phyloP scores from a whole-genome alignment of 805 yeast genomes.

The Tetrapisispora pingtungensis region DNA sequence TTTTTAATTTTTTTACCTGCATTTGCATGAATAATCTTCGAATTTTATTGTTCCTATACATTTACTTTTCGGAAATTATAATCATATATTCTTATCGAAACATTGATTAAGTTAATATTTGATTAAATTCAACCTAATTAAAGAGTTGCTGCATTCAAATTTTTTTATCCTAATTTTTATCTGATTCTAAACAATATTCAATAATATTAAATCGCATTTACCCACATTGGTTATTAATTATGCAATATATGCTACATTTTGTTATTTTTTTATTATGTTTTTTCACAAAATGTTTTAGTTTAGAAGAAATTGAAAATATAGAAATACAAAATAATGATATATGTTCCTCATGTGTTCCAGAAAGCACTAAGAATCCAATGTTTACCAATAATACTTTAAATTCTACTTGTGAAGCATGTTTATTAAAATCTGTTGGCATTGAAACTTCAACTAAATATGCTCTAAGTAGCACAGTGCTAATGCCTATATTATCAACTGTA shows the following conservation, averaged over 20 bases:
- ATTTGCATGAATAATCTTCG: too few species aligned
- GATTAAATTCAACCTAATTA: too few species aligned
- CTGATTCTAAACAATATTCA: too few species aligned
- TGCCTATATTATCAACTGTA: background rate
- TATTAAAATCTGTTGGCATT: background rate
- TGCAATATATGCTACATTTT: too few species aligned
- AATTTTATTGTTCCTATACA: conserved; percentile 12
- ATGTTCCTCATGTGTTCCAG: background rate
- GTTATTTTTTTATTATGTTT: too few species aligned
- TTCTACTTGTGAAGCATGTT: background rate
- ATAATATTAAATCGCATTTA: too few species aligned
- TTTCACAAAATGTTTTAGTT: too few species aligned
- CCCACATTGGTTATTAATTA: too few species aligned
- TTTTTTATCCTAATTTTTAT: too few species aligned
- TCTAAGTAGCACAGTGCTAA: background rate
- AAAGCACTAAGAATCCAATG: background rate
- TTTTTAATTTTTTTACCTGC: too few species aligned
- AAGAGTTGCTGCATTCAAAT: too few species aligned
- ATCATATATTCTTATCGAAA: background rate
- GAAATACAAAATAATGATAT: background rate
- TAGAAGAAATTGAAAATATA: background rate
- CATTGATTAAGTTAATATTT: too few species aligned
- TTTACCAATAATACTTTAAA: background rate
- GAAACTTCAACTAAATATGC: background rate
- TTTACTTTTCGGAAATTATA: background rate